Evolutionary conservation across 2,329 filamentous ascomycete genomes (phyloP).

Genomic region (Ceratocystis destructans): DNA sequence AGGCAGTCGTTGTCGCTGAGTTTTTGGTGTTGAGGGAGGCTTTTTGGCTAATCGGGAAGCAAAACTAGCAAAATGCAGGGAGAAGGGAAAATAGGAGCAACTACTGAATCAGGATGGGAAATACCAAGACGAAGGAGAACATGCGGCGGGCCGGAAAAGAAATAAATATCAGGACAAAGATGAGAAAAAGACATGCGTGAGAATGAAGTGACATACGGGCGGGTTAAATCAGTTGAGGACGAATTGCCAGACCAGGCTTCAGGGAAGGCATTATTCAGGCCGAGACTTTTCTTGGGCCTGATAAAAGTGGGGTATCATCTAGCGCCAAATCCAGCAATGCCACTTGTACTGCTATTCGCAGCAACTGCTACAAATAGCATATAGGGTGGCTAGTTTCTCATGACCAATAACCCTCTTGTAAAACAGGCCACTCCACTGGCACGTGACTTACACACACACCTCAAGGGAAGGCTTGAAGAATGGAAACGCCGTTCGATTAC

Average conservation of each 20-base stretch:
- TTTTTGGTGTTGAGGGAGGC: background rate
- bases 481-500: background rate
- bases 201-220: too few relatives aligned
- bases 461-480: background rate
- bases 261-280: too few relatives aligned
- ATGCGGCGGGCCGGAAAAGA: background rate
- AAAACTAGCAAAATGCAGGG: background rate
- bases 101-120: too few relatives aligned
- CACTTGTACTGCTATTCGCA: background rate
- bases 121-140: background rate
- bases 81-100: background rate
- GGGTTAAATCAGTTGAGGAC: too few relatives aligned
- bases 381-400: background rate
- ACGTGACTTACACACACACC: background rate
- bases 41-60: background rate
- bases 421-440: background rate
- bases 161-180: background rate
- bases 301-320: too few relatives aligned
- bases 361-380: slow-evolving; percentile 4
- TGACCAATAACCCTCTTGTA: background rate
- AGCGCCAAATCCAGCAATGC: background rate
- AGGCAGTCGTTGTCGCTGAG: too few relatives aligned
- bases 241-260: too few relatives aligned
- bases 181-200: background rate
- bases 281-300: too few relatives aligned